Evolutionary conservation across 345 rosid species (phyloP), one percentile per base, ranked within the genome.

Genomic region (Theobroma cacao): DNA sequence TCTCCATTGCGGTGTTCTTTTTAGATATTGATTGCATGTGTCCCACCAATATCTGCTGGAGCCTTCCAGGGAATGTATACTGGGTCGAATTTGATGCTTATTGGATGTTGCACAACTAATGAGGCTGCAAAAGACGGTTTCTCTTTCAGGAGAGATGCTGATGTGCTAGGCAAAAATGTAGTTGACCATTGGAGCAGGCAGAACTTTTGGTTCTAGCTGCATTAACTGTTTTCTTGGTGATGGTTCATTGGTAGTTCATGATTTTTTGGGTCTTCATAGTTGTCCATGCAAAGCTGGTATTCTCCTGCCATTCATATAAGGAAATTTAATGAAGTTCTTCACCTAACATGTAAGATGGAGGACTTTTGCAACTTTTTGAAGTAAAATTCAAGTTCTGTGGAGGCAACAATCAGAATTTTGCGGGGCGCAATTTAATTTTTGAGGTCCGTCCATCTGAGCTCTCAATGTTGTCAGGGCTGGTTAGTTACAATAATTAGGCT

Each of bases 401-500:
- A 67, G 76, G 77, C 77, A 9, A 73, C 78, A 38, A 78, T 81
- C 77, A 40, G 75, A 75, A 62, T 70, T 40, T 82, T 71, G 79
- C 28, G 72, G 78, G 81, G 48, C 43, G 26, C 78, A 56, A 74
- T 47, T 31, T 73, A 65, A 71, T 69, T 65, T 31, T 82, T 76
- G 72, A 73, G 67, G 74, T 77, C 60, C 33, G 59, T 67, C 59
- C 67, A 50, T 80, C 84, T 61, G 77, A 81, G 86, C 81, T 78
- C 56, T 59, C 77, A 76, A 73, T 79, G 65, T 79, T 61, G 78
- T 82, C 78, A 78, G 84, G 74, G 76, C 81, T 79, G 72, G 77
- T 75, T 80, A 56, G 77, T 80, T 77, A 79, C 81, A 73, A 78
- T 80, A 59, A 74, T 74, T 69, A 77, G 80, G 87, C 75, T 75